A percentile compares a stretch with the other conserved stretches of the same genome.
phyloP scores from a whole-genome alignment of 2,329 filamentous ascomycete genomes.

The Leptographium galeiforme region DNA sequence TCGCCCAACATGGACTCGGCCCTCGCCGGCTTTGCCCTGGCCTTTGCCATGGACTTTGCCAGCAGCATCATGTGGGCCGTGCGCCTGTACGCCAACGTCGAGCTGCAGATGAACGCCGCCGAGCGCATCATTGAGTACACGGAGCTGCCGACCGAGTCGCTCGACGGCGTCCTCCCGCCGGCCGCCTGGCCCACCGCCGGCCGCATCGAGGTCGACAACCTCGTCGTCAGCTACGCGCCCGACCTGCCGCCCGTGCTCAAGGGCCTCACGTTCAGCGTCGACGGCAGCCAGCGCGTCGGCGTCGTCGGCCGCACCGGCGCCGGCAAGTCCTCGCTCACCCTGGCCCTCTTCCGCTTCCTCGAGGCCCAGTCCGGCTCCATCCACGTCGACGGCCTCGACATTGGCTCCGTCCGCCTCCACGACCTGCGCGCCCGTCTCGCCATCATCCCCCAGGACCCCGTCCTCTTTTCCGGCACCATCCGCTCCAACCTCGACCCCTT shows the following conservation, averaged over 20 bases:
- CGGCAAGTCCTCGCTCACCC: constrained; percentile 62
- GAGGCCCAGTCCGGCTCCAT: constrained; percentile 54
- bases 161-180: constrained; percentile 46
- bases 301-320: constrained; percentile 68
- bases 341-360: constrained; percentile 67
- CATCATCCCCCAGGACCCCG: constrained; percentile 70
- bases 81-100: constrained; percentile 54
- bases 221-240: constrained; percentile 58
- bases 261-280: constrained; percentile 52
- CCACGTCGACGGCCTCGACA: constrained; percentile 60
- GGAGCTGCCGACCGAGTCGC: constrained; percentile 52
- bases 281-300: constrained; percentile 57
- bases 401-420: constrained; percentile 56
- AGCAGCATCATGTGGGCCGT: constrained; percentile 51
- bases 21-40: constrained; percentile 62
- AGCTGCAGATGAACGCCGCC: constrained; percentile 67
- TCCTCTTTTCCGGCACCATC: constrained; percentile 68
- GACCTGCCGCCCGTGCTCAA: constrained; percentile 60
- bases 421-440: constrained; percentile 60
- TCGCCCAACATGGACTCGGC: constrained; percentile 51
- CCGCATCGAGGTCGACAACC: constrained; percentile 55
- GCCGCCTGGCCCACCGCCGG: constrained; percentile 67
- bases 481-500: constrained; percentile 69
- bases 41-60: constrained; percentile 60
- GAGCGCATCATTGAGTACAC: constrained; percentile 68